Conservation (phyloP, 2,329 filamentous ascomycete species). For the Colletotrichum sidae region DNA sequence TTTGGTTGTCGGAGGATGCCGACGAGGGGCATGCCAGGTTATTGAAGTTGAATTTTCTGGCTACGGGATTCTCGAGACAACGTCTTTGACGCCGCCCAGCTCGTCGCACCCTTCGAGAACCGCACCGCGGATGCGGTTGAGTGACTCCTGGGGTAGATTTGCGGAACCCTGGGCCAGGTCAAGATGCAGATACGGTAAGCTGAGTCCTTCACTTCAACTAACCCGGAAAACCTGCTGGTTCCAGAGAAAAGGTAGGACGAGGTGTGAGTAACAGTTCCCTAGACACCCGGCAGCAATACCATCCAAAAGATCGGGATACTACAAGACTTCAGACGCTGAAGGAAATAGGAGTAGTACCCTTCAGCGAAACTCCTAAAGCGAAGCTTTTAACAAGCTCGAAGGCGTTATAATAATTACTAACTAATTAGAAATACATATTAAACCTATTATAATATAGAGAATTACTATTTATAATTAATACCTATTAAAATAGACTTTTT, state of each 20-base stretch:
- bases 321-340: too few species aligned
- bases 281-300: conserved; percentile 13
- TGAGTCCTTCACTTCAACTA: not conserved
- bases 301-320: conserved; percentile 13
- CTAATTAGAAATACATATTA: too few species aligned
- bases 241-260: conserved; percentile 22
- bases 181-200: not conserved
- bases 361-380: too few species aligned
- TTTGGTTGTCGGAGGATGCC: not conserved
- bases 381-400: too few species aligned
- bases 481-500: too few species aligned
- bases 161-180: not conserved
- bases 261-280: conserved; percentile 31
- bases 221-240: conserved; percentile 21
- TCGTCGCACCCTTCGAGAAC: conserved; percentile 15
- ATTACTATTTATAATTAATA: too few species aligned
- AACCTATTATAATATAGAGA: too few species aligned
- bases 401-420: too few species aligned
- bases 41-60: conserved; percentile 15
- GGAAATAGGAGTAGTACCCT: too few species aligned
- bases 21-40: conserved; percentile 5
- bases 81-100: conserved; percentile 14
- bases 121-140: conserved; percentile 10
- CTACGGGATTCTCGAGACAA: conserved; percentile 27
- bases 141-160: conserved; percentile 7